Conservation (phyloP, 176 grass and related monocot genomes). For the Oryza punctata region DNA sequence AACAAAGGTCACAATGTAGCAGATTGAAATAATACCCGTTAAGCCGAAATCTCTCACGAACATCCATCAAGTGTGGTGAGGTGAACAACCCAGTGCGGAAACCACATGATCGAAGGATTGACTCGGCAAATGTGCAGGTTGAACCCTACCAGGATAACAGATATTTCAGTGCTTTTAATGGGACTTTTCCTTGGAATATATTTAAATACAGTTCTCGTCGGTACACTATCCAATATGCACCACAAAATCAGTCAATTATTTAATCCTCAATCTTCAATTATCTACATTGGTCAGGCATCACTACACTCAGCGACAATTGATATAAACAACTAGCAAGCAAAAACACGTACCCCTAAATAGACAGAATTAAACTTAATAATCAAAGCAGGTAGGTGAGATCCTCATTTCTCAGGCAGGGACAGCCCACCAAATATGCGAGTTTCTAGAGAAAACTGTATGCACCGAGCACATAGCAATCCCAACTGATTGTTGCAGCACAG, state of each 20-base stretch:
- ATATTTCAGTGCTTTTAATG: background rate
- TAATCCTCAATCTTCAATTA: background rate
- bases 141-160: conserved; percentile 57
- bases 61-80: conserved; percentile 90
- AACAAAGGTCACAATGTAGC: background rate
- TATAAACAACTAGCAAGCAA: conserved; percentile 11
- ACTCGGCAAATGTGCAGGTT: conserved; percentile 85
- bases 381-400: background rate
- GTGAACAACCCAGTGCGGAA: conserved; percentile 86
- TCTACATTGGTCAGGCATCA: conserved; percentile 4
- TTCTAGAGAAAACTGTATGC: conserved; percentile 6
- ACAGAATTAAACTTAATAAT: background rate
- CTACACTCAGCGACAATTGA: background rate
- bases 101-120: conserved; percentile 86
- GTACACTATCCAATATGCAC: background rate
- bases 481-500: background rate
- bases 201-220: background rate
- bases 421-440: background rate
- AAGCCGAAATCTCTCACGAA: conserved; percentile 78
- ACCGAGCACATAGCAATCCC: background rate
- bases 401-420: background rate
- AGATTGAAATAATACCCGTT: conserved; percentile 64
- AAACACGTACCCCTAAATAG: background rate
- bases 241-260: background rate
- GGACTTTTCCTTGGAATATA: background rate